Conservation (phyloP, 2,329 filamentous ascomycete species). For the Aspergillus carbonarius region DNA sequence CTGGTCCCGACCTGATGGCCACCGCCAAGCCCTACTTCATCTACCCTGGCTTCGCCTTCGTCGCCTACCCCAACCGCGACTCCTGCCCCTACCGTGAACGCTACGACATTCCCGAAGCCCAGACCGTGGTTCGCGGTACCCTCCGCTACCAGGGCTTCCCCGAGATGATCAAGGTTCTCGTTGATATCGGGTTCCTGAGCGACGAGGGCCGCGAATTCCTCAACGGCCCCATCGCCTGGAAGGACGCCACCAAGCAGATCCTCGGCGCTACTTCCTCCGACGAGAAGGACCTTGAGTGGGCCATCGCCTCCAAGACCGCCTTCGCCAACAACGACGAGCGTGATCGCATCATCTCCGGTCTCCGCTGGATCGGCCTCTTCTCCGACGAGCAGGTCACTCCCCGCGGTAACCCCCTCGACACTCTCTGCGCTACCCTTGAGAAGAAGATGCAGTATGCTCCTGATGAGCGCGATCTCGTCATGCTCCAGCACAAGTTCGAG, state of each 20-base stretch:
- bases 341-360: slow-evolving; percentile 66
- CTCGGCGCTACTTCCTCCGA: slow-evolving; percentile 65
- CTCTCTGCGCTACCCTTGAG: slow-evolving; percentile 85
- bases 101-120: slow-evolving; percentile 86
- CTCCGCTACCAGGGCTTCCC: slow-evolving; percentile 46
- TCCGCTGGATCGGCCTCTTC: slow-evolving; percentile 70
- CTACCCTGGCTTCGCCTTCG: slow-evolving; percentile 84
- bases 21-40: slow-evolving; percentile 87
- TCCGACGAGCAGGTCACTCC: slow-evolving; percentile 68
- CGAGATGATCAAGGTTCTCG: slow-evolving; percentile 81
- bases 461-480: slow-evolving; percentile 80
- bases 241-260: slow-evolving; percentile 77
- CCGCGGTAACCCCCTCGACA: slow-evolving; percentile 78
- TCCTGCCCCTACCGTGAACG: slow-evolving; percentile 82
- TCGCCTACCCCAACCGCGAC: slow-evolving; percentile 92
- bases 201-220: slow-evolving; percentile 67
- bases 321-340: slow-evolving; percentile 70
- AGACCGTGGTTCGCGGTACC: slow-evolving; percentile 69
- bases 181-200: slow-evolving; percentile 84
- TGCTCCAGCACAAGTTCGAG: slow-evolving; percentile 65
- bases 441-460: slow-evolving; percentile 86
- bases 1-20: slow-evolving; percentile 72
- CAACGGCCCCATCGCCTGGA: slow-evolving; percentile 71
- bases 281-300: slow-evolving; percentile 68
- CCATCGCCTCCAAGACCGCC: slow-evolving; percentile 71